phyloP scores from a whole-genome alignment of 768 basidiomycete species.

The Naematelia encephala region DNA sequence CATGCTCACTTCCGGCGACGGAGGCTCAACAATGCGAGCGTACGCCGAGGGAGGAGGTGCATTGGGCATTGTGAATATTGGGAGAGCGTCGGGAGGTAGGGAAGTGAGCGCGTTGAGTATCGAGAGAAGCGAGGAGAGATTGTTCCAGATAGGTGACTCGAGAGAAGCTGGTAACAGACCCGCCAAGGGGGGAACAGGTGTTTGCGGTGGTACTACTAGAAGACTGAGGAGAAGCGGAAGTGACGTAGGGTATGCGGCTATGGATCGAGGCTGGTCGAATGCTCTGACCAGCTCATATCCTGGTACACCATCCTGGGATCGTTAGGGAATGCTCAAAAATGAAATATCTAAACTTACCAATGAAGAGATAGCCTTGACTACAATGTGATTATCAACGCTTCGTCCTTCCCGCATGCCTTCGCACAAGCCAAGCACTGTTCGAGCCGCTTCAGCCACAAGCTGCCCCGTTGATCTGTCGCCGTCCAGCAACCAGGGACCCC shows the following conservation, averaged over 20 bases:
- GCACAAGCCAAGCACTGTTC: slow-evolving; percentile 37
- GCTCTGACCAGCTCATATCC: slow-evolving; percentile 57
- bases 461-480: slow-evolving; percentile 25
- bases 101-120: slow-evolving; percentile 85
- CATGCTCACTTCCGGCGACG: slow-evolving; percentile 20
- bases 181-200: slow-evolving; percentile 55
- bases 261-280: slow-evolving; percentile 79
- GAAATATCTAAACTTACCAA: slow-evolving; percentile 29
- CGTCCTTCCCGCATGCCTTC: slow-evolving; percentile 42
- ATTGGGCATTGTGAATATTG: slow-evolving; percentile 75
- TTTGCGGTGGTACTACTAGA: slow-evolving; percentile 74
- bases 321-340: not conserved
- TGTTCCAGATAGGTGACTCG: slow-evolving; percentile 62
- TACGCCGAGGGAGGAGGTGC: slow-evolving; percentile 27
- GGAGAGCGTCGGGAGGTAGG: slow-evolving; percentile 84
- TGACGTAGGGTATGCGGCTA: slow-evolving; percentile 82
- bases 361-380: slow-evolving; percentile 41
- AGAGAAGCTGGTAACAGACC: slow-evolving; percentile 45
- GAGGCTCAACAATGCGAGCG: slow-evolving; percentile 41
- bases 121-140: slow-evolving; percentile 77
- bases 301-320: slow-evolving; percentile 55
- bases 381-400: slow-evolving; percentile 43
- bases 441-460: slow-evolving; percentile 34
- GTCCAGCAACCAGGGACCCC: slow-evolving; percentile 40
- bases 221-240: slow-evolving; percentile 85